Evolutionary conservation across 768 basidiomycete genomes (phyloP).

Genomic region (Termitomyces sp.): DNA sequence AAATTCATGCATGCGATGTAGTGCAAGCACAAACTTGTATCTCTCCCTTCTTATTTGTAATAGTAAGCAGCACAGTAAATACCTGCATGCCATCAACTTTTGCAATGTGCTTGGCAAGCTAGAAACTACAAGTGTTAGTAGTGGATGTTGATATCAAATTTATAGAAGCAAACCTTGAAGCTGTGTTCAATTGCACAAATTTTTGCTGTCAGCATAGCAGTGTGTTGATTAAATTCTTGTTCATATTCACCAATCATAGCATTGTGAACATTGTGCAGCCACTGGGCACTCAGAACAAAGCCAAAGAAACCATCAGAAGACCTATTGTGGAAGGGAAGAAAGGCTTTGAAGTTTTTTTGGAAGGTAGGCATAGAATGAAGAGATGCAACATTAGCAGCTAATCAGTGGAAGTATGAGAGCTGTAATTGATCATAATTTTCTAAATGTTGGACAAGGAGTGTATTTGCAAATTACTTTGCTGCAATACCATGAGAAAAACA

Average conservation of each 20-base stretch:
- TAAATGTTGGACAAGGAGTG: slow-evolving; percentile 14
- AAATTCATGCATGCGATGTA: slow-evolving; percentile 18
- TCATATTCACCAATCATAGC: neutral
- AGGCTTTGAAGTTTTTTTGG: neutral
- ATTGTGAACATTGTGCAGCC: neutral
- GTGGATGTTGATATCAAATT: too few relatives aligned
- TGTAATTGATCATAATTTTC: slow-evolving; percentile 15
- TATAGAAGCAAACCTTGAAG: slow-evolving; percentile 16
- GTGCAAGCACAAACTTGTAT: slow-evolving; percentile 22
- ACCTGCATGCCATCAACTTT: slow-evolving; percentile 20
- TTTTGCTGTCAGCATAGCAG: neutral
- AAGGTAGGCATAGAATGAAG: neutral
- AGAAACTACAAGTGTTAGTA: neutral
- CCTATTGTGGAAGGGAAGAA: neutral
- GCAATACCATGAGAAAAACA: slow-evolving; percentile 20
- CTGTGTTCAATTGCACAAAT: slow-evolving; percentile 4
- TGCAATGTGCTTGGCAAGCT: slow-evolving; percentile 23
- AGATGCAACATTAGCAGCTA: neutral
- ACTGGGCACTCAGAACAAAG: neutral
- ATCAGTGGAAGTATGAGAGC: slow-evolving; percentile 4
- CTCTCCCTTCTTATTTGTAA: too few relatives aligned
- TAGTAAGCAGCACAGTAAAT: too few relatives aligned
- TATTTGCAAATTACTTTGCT: slow-evolving; percentile 20
- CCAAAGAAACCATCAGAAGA: neutral
- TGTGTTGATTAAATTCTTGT: neutral